Base-by-base conservation (phyloP, 164 flowering plant species). In the Vitis rupestris region DNA sequence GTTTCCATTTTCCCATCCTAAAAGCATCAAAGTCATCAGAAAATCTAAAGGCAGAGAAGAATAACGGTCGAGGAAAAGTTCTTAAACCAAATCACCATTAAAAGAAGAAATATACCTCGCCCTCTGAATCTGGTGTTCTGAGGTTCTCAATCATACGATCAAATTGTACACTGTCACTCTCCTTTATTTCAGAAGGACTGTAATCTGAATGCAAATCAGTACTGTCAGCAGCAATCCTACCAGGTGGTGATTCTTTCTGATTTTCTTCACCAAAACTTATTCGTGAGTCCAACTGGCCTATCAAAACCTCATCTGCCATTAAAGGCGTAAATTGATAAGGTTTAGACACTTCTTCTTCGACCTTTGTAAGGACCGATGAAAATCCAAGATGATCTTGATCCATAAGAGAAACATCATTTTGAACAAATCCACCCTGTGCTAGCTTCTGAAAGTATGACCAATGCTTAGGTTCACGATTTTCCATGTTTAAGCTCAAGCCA, bases 381-480 rank as follows among this genome's bases (percentile, higher is more conserved):
- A 84, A 85, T 16, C 75, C 83, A 77, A 74, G 70, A 75, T 86
- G 91, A 73, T 87, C 91, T 75, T 91, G 92, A 74, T 95, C 98
- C 75, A 91, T 86, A 59, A 89, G 88, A 64, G 99, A 94, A 75
- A 84, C 85, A 81, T 89, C 94, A 44, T 80, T 88, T 67, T 81
- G 70, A 50, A 50, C 71, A 78, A 80, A 83, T 47, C 81, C 87
- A 71, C 79, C 86, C 69, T 81, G 88, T 37, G 89, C 99, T 78
- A 96, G 80, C 57, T 90, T 88, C 63, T 89, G 97, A 74, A 96
- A 90, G 74, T 85, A 93, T 44, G 99, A 96, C 98, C 99, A 93
- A 67, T 67, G 88, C 73, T 90, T 82, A 50, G 95, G 98, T 12
- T 96, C 98, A 75, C 85, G 97, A 73, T 92, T 93, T 62, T 85